Base-by-base conservation (phyloP, 306 rosid species). In the Prosopis cineraria region DNA sequence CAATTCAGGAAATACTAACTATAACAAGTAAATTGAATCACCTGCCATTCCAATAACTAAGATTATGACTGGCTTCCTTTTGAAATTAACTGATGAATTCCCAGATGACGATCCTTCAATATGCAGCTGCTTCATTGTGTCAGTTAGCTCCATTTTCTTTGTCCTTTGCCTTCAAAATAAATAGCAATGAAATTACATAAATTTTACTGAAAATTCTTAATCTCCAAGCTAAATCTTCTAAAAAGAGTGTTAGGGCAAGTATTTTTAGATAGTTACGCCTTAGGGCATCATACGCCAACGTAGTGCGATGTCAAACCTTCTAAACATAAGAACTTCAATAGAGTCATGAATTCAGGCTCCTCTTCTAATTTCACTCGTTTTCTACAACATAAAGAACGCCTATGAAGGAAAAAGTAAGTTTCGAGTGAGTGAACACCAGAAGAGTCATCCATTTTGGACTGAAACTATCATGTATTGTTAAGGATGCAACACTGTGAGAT, bases 41-140 rank as follows among this genome's bases (percentile, higher is more conserved):
- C 93, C 92, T 80, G 97, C 97, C 98, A 94, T 95, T 70, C 98
- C 97, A 1, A 95, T 87, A 79, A 95, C 99, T 73, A 95, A 81
- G 19, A 95, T 80, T 41, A 95, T 95, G 17, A 93, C 87, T 3
- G 99, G 99, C 80, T 93, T 95, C 41, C 79, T 90, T 82, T 78
- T 88, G 85, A 95, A 91, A 80, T 40, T 82, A 34, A 85, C 36
- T 11, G 87, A 84, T 14, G 86, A 83, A 82, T 48, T 78, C 68
- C 88, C 87, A 25, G 92, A 85, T 10, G 95, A 85, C 0, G 89
- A 85, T 63, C 87, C 96, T 82, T 86, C 91, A 72, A 95, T 88
- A 60, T 78, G 74, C 52, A 95, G 74, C 37, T 95, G 91, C 77
- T 88, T 80, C 92, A 90, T 84, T 2, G 84, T 83, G 73, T 85